A percentile compares a stretch with the other conserved stretches of the same genome.
Evolutionary conservation across 225 moss, liverwort and hornwort genomes (phyloP).

Genomic region (Bryum argenteum): DNA sequence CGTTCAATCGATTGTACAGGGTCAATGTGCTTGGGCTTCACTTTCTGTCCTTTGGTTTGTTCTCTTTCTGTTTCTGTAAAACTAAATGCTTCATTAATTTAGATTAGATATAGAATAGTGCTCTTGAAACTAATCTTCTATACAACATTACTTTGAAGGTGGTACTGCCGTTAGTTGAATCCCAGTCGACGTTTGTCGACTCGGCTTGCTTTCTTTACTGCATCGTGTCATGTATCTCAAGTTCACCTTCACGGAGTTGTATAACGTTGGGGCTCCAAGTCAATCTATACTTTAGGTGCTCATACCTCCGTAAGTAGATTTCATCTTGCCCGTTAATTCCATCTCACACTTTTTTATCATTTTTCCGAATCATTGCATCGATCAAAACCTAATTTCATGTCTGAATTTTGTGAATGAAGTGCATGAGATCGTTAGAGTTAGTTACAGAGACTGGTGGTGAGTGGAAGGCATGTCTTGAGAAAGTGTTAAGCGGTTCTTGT

Average conservation of each 20-base stretch:
- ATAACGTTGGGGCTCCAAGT: background rate
- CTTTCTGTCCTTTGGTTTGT: background rate
- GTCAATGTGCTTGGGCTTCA: background rate
- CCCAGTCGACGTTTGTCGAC: too few relatives aligned
- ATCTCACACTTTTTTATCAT: too few relatives aligned
- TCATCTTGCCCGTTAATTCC: too few relatives aligned
- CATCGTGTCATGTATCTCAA: background rate
- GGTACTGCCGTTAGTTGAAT: background rate
- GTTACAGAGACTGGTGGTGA: too few relatives aligned
- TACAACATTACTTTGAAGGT: background rate
- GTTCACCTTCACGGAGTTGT: background rate
- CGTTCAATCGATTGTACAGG: conserved; percentile 7
- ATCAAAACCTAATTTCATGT: background rate
- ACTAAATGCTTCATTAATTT: background rate
- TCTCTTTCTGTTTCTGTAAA: too few relatives aligned
- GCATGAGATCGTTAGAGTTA: too few relatives aligned
- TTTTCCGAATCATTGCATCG: too few relatives aligned
- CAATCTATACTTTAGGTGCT: background rate
- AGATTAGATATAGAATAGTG: background rate
- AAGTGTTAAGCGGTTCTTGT: background rate
- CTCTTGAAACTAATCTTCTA: background rate
- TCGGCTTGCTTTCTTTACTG: background rate
- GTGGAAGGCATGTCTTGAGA: background rate
- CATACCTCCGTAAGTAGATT: too few relatives aligned
- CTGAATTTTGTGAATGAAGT: background rate